A percentile compares a stretch with the other conserved stretches of the same genome.
phyloP scores from a whole-genome alignment of 805 yeast species.

The Candida morakotiae region DNA sequence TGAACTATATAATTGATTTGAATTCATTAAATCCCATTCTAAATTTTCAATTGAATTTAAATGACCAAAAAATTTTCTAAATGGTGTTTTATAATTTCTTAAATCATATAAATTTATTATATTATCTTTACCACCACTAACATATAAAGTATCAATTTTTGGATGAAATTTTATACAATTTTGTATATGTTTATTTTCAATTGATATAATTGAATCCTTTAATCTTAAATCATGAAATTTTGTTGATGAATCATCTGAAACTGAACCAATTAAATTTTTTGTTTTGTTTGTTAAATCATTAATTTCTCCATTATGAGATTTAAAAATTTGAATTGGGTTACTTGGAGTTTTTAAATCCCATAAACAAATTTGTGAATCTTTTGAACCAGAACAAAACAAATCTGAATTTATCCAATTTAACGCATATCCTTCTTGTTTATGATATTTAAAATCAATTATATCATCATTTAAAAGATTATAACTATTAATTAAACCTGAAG shows the following conservation, averaged over 20 bases:
- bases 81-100: constrained; percentile 54
- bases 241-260: constrained; percentile 61
- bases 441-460: constrained; percentile 43
- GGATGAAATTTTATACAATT: constrained; percentile 70
- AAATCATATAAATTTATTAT: constrained; percentile 73
- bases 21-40: constrained; percentile 47
- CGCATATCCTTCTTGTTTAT: constrained; percentile 64
- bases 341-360: constrained; percentile 55
- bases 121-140: constrained; percentile 77
- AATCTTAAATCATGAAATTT: constrained; percentile 58
- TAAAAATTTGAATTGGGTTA: constrained; percentile 46
- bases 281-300: constrained; percentile 52
- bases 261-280: constrained; percentile 58
- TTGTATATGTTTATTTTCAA: constrained; percentile 51
- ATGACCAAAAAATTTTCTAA: constrained; percentile 69
- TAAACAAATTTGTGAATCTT: constrained; percentile 62
- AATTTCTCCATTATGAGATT: constrained; percentile 52
- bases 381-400: constrained; percentile 58
- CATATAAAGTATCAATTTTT: constrained; percentile 48
- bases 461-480: constrained; percentile 26
- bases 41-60: constrained; percentile 40
- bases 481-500: constrained; percentile 46
- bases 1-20: constrained; percentile 52
- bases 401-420: constrained; percentile 59
- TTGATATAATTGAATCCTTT: constrained; percentile 32